Conservation (phyloP, 495 filamentous ascomycete genomes). For the Pyrenopolyporus hunteri region DNA sequence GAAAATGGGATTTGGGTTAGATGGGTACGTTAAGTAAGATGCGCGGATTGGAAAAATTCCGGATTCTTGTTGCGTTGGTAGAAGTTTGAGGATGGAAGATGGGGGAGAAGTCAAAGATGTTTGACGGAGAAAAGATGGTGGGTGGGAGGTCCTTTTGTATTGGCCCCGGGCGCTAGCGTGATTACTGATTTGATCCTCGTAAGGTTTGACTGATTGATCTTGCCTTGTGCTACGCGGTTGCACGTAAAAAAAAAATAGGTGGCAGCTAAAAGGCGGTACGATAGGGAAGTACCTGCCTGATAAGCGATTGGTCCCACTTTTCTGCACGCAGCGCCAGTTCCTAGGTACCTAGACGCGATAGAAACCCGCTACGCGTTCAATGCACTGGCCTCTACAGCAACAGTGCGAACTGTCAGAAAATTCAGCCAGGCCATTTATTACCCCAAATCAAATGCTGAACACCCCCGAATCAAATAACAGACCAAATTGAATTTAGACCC, state of each 20-base stretch:
- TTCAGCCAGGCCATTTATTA: neutral
- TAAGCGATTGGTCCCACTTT: constrained; percentile 23
- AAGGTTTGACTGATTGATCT: constrained; percentile 50
- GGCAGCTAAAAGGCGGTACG: constrained; percentile 4
- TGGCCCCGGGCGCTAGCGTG: constrained; percentile 53
- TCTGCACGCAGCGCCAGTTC: constrained; percentile 10
- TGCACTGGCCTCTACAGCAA: constrained; percentile 8
- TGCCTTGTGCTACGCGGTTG: constrained; percentile 30
- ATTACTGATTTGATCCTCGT: constrained; percentile 53
- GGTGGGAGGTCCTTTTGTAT: constrained; percentile 58
- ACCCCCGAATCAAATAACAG: constrained; percentile 24
- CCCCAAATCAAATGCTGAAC: constrained; percentile 1
- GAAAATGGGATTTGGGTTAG: constrained; percentile 18
- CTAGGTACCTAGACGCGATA: constrained; percentile 34
- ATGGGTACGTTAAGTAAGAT: constrained; percentile 40
- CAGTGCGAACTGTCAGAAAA: constrained; percentile 1
- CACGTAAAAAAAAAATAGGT: constrained; percentile 25
- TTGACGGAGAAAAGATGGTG: constrained; percentile 53
- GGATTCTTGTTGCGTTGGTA: constrained; percentile 34
- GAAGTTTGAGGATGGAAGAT: constrained; percentile 48
- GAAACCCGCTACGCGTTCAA: constrained; percentile 25
- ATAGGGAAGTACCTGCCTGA: constrained; percentile 8
- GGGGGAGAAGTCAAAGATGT: constrained; percentile 51
- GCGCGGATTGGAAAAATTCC: constrained; percentile 34
- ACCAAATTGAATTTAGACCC: constrained; percentile 14